Evolutionary conservation across 2,329 filamentous ascomycete genomes (phyloP).

Genomic region (Verticillium klebahnii): DNA sequence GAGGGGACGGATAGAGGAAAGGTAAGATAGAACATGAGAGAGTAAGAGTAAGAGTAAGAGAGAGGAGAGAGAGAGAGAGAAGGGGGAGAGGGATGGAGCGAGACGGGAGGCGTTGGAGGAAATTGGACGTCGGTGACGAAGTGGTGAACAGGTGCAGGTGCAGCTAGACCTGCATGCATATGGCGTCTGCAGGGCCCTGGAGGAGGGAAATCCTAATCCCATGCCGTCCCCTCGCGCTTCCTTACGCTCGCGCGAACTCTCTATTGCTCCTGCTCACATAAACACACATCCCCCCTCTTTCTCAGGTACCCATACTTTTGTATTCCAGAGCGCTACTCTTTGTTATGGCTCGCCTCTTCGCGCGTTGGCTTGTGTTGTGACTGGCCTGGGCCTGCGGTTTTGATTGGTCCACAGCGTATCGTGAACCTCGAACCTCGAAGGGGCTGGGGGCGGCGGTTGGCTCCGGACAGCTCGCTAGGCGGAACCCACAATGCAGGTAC

Average conservation of each 20-base stretch:
- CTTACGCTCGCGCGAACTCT: not conserved
- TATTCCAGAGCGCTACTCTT: not conserved
- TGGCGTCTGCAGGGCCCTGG: not conserved
- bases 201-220: not conserved
- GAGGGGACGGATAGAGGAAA: slow-evolving; percentile 9
- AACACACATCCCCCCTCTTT: not conserved
- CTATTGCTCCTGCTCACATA: too few relatives aligned
- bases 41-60: slow-evolving; percentile 3
- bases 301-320: not conserved
- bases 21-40: not conserved
- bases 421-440: not conserved
- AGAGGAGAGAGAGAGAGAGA: slow-evolving; percentile 7
- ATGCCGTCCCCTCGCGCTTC: not conserved
- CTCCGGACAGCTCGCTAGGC: not conserved
- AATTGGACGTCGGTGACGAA: not conserved
- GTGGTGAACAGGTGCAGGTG: not conserved
- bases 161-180: not conserved
- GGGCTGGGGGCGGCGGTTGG: not conserved
- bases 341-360: not conserved
- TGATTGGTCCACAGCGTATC: not conserved
- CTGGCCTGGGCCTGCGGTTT: not conserved
- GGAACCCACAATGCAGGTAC: not conserved
- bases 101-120: slow-evolving; percentile 4
- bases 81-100: slow-evolving; percentile 12
- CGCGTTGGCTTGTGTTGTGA: not conserved